Base-by-base conservation (phyloP, 78 protist species). In the Dictyostelium intermedium region DNA sequence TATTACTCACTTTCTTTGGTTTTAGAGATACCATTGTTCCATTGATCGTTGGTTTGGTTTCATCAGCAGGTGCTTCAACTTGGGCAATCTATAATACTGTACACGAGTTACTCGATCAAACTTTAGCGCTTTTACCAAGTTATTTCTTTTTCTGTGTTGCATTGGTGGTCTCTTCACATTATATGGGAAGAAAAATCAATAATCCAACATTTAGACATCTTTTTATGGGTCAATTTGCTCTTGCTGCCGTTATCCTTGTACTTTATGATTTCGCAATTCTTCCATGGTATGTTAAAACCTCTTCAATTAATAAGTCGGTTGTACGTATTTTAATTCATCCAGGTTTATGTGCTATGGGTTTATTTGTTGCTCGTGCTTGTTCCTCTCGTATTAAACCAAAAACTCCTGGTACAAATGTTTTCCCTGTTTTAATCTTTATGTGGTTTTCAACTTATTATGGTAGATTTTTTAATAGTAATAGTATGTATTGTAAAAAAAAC, bases 361-460 rank as follows among this genome's bases (percentile, higher is more conserved):
- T 87, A 25, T 87, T 87, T 66, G 69, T 87, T 34, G 63, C 85
- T 25, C 84, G 93, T 78, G 76, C 93, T 34, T 87, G 93, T 37
- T 87, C 93, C 0, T 78, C 85, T 14, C 84, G 93, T 78, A 78
- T 87, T 74, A 53, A 63, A 18, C 93, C 93, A 18, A 20, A 16
- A n/a, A 27, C 53, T 18, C 70, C 53, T 2, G 93, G 93, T 20
- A 87, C 93, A n/a, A 53, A 87, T 20, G 93, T 78, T 8, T 87
- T 87, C 63, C 93, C 93, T 11, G 93, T 87, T 27, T 43, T 87
- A 6, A 87, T 87, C 23, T 87, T 87, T 70, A 87, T 87, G 93
- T 87, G 93, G 93, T 87, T 87, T 82, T 76, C 79, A n/a, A 87
- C 93, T 11, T 87, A 87, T 74, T 87, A 87, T 78, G 93, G 93